Conservation (phyloP, 2,329 filamentous ascomycete species). For the Fusarium xyrophilum region DNA sequence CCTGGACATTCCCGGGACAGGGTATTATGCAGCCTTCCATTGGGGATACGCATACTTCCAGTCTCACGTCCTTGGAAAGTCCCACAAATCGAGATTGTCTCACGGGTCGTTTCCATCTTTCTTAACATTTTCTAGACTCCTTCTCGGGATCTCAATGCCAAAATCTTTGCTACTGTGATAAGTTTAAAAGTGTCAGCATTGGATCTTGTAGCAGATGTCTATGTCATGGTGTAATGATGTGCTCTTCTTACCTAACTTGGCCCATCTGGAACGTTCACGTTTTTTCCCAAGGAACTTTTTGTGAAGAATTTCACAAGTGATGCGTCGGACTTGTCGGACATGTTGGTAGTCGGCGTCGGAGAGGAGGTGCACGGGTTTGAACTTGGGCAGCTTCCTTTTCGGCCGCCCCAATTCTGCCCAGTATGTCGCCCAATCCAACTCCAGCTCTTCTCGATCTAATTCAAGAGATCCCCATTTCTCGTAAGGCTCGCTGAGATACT, state of each 20-base stretch:
- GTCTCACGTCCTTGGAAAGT: not conserved
- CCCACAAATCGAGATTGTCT: not conserved
- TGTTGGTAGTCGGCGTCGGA: not conserved
- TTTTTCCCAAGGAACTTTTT: too few species aligned
- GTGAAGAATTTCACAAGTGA: not conserved
- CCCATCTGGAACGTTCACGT: too few species aligned
- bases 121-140: not conserved
- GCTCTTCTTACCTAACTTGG: not conserved
- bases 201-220: not conserved
- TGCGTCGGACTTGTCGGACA: not conserved
- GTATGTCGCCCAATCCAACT: too few species aligned
- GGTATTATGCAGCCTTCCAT: not conserved
- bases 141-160: not conserved
- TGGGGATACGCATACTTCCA: not conserved
- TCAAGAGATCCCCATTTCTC: not conserved
- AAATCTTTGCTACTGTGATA: not conserved
- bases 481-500: not conserved
- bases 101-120: not conserved
- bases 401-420: not conserved
- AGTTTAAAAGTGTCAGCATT: not conserved
- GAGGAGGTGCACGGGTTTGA: not conserved
- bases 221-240: not conserved
- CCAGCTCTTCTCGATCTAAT: too few species aligned
- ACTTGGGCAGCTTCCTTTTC: not conserved
- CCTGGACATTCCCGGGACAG: not conserved